Evolutionary conservation across 495 filamentous ascomycete genomes (phyloP).

Genomic region (Aspergillus diversus): DNA sequence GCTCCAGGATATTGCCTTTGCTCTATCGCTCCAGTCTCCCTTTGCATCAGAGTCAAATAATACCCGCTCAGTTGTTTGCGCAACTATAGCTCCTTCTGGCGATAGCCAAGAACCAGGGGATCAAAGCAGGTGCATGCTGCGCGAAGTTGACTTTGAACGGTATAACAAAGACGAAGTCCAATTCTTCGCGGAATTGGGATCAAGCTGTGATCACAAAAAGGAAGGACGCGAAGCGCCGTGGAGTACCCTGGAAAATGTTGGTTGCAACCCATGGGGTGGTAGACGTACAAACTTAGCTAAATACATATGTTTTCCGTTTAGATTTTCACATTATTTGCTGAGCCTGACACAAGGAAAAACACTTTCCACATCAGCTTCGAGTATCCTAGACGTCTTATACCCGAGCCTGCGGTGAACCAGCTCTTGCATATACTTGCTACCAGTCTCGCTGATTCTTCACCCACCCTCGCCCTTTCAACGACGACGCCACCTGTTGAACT

Average conservation of each 20-base stretch:
- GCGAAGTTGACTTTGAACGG: slow-evolving; percentile 18
- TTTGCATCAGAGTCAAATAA: slow-evolving; percentile 7
- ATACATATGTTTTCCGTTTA: slow-evolving; percentile 1
- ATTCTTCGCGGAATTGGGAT: slow-evolving; percentile 26
- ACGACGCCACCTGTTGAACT: slow-evolving; percentile 12
- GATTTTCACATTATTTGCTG: slow-evolving; percentile 23
- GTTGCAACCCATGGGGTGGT: background rate
- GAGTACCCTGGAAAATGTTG: slow-evolving; percentile 14
- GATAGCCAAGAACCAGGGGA: background rate
- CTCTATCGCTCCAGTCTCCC: slow-evolving; percentile 13
- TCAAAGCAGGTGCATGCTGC: slow-evolving; percentile 3
- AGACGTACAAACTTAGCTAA: slow-evolving; percentile 1
- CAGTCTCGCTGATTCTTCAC: slow-evolving; percentile 21
- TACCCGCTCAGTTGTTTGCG: slow-evolving; percentile 12
- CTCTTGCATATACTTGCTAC: slow-evolving; percentile 22
- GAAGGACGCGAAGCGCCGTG: slow-evolving; percentile 9
- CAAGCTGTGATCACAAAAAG: slow-evolving; percentile 20
- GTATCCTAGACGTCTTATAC: slow-evolving; percentile 27
- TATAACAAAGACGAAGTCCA: slow-evolving; percentile 26
- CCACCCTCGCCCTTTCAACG: background rate
- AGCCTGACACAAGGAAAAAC: background rate
- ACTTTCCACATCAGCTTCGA: slow-evolving; percentile 22
- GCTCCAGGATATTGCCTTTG: slow-evolving; percentile 29
- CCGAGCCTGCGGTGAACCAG: slow-evolving; percentile 23
- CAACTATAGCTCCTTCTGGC: slow-evolving; percentile 14